A percentile compares a stretch with the other conserved stretches of the same genome.
phyloP scores from a whole-genome alignment of 208 protist species.

The Phytomonas francai region DNA sequence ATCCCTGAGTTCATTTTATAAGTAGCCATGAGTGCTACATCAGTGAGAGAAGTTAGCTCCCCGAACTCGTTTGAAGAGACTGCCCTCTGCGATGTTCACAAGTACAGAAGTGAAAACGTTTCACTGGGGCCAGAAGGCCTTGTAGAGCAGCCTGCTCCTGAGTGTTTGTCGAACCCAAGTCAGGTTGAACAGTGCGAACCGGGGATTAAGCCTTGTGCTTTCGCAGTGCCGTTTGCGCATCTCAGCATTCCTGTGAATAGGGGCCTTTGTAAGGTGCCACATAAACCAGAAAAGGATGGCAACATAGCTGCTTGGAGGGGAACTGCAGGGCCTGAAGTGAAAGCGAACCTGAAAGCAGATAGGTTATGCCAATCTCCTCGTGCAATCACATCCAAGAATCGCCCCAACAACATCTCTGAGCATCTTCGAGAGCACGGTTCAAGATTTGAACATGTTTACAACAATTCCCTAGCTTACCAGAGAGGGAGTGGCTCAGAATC shows the following conservation, averaged over 20 bases:
- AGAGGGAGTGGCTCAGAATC: neutral
- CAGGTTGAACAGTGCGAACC: neutral
- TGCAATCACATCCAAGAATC: neutral
- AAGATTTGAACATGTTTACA: neutral
- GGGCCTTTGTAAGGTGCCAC: neutral
- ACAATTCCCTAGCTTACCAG: neutral
- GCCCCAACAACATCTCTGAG: neutral
- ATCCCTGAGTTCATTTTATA: conserved; percentile 2
- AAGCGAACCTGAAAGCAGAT: neutral
- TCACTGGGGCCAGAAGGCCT: neutral
- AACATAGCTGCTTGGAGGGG: neutral
- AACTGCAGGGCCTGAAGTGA: neutral
- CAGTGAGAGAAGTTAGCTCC: neutral
- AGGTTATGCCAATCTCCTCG: neutral
- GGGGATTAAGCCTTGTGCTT: neutral
- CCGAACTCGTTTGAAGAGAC: neutral
- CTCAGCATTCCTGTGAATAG: neutral
- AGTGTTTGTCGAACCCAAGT: neutral
- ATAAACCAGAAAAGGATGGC: neutral
- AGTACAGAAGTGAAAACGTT: neutral
- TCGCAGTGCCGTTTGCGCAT: neutral
- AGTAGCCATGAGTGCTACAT: neutral
- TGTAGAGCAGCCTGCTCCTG: neutral
- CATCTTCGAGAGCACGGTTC: neutral
- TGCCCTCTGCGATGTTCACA: neutral